Evolutionary conservation across 1,139 yeast genomes (phyloP).

Genomic region (Nakaseomyces sp.): DNA sequence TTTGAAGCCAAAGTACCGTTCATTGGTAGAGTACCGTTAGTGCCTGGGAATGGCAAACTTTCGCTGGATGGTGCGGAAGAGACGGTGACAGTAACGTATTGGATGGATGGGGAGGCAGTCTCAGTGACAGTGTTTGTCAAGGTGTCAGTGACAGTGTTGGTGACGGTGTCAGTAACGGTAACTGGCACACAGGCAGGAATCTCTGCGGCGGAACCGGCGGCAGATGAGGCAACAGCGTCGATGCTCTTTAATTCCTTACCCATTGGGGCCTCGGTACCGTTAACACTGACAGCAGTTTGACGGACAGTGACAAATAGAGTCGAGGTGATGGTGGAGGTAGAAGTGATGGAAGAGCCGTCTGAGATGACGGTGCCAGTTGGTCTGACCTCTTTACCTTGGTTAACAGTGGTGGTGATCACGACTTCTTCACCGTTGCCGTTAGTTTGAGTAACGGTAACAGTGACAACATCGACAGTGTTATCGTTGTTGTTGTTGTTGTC

Average conservation of each 20-base stretch:
- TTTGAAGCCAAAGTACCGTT: background rate
- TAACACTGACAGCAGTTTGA: conserved; percentile 1
- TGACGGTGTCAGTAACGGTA: conserved; percentile 24
- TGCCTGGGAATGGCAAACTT: background rate
- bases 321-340: conserved; percentile 7
- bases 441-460: conserved; percentile 4
- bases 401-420: conserved; percentile 1
- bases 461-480: background rate
- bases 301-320: conserved; percentile 5
- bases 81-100: conserved; percentile 3
- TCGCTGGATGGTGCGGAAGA: conserved; percentile 8
- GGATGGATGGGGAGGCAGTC: conserved; percentile 8
- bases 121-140: conserved; percentile 12
- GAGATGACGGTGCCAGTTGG: conserved; percentile 4
- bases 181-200: conserved; percentile 16
- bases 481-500: background rate
- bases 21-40: conserved; percentile 2
- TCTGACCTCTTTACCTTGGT: background rate
- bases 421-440: conserved; percentile 2
- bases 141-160: conserved; percentile 18
- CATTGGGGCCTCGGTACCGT: background rate
- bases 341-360: conserved; percentile 3
- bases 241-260: background rate
- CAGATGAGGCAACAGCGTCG: background rate
- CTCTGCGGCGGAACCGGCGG: conserved; percentile 7